Evolutionary conservation across 2,329 filamentous ascomycete species (phyloP).

Genomic region (Ceratocystis lukuohia): DNA sequence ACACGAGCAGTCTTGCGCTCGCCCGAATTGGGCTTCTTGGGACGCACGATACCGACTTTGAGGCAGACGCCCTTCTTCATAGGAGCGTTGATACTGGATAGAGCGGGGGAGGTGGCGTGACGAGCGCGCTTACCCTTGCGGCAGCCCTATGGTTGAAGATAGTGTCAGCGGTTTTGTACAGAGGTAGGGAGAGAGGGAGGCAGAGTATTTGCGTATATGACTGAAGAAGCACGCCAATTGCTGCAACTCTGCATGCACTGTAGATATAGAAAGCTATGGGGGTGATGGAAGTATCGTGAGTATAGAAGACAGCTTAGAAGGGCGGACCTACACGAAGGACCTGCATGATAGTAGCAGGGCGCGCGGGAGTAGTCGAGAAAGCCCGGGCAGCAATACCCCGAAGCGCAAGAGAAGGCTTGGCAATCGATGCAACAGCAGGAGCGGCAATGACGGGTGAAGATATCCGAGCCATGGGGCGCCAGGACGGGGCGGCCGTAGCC

Average conservation of each 20-base stretch:
- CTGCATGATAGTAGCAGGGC: constrained; percentile 57
- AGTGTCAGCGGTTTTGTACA: neutral
- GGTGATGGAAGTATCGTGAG: no score
- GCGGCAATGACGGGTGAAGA: constrained; percentile 23
- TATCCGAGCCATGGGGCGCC: constrained; percentile 21
- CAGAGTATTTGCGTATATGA: no score
- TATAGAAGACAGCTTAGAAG: neutral
- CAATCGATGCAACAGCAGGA: neutral
- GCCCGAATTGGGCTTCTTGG: constrained; percentile 98
- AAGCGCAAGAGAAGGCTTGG: neutral
- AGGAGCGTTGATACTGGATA: constrained; percentile 54
- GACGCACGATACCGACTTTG: constrained; percentile 83
- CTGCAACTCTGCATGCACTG: no score
- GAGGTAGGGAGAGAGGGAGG: no score
- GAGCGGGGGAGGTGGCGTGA: constrained; percentile 75
- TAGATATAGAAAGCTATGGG: no score
- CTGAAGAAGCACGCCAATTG: no score
- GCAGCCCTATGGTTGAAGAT: constrained; percentile 44
- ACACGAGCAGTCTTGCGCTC: constrained; percentile 93
- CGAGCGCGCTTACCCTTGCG: constrained; percentile 67
- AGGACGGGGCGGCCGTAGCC: constrained; percentile 10
- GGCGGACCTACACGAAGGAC: constrained; percentile 42
- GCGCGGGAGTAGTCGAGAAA: constrained; percentile 46
- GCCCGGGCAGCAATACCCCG: constrained; percentile 19
- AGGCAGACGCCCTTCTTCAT: constrained; percentile 92